phyloP scores from a whole-genome alignment of 306 rosid species.

The Myrica gale region DNA sequence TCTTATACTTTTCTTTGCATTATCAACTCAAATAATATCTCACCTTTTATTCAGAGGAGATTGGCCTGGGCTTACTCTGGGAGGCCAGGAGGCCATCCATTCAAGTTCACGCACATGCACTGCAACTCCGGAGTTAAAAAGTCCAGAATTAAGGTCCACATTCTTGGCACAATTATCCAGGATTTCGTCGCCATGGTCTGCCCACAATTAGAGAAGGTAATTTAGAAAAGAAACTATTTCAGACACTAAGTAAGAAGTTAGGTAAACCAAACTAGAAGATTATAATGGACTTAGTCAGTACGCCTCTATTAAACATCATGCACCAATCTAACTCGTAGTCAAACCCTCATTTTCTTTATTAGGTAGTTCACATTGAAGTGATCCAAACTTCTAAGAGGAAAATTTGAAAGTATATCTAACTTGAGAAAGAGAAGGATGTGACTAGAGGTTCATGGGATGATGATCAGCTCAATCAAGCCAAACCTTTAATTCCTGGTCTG shows the following conservation, averaged over 20 bases:
- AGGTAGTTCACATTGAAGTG: not conserved
- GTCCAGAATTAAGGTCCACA: conserved; percentile 58
- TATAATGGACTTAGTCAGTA: not conserved
- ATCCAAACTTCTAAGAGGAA: not conserved
- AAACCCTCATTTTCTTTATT: not conserved
- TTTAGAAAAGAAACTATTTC: conserved; percentile 10
- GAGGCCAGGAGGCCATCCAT: conserved; percentile 86
- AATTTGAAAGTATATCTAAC: not conserved
- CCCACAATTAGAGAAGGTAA: conserved; percentile 25
- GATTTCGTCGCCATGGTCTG: conserved; percentile 78
- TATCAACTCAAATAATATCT: conserved; percentile 11
- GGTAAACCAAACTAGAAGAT: conserved; percentile 6
- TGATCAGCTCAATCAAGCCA: not conserved
- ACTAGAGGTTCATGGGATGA: not conserved
- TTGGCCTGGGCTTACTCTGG: conserved; percentile 45
- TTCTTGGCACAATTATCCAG: conserved; percentile 79
- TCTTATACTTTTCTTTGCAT: not conserved
- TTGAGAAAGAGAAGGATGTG: not conserved
- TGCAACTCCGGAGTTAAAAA: conserved; percentile 44
- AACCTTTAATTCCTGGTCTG: not conserved
- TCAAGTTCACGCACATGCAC: conserved; percentile 71
- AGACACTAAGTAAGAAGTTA: conserved; percentile 3
- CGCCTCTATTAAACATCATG: not conserved
- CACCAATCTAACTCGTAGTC: not conserved
- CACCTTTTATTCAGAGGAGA: conserved; percentile 47